Base-by-base conservation (phyloP, 2,329 filamentous ascomycete genomes). In the Gliomastix tumulicola region DNA sequence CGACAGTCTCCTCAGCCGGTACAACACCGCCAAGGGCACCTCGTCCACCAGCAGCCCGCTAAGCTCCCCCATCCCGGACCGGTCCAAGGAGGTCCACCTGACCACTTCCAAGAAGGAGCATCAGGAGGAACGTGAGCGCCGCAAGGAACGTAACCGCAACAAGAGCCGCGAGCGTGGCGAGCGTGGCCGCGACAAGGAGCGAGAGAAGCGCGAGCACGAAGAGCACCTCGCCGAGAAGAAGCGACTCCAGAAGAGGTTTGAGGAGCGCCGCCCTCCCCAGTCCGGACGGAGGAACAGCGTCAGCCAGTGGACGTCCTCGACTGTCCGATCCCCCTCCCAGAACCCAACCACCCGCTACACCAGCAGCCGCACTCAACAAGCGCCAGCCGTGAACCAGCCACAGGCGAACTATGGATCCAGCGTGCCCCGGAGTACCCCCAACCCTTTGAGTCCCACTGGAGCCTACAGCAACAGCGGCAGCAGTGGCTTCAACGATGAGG, bases 211-310 rank as follows among this genome's bases (percentile, higher is more conserved):
- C 23, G 47, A 49, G n/a, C 16, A 51, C 37, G 45, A 48, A 37
- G 54, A 55, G 32, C 45, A 49, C 39, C 50, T 52, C 38, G 51
- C 48, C 21, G 54, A 57, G 35, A 59, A 58, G 44, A 56, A 59
- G 32, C 59, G 60, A 13, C 51, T 64, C 36, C 55, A 55, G 21
- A 50, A 50, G 37, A 57, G 60, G 20, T 63, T 64, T 41, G 45
- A 47, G 36, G 54, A 60, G 36, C 49, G 49, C 31, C 56, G 56
- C 16, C 39, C 49, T 33, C 44, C 44, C 17, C 6, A 22, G 6
- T 37, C 46, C 21, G 45, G 45, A 42, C 55, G 51, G 32, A 53
- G 53, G 30, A 43, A 50, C 39, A 60, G 56, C 53, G 60, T 54
- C 49, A 48, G 47, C 45, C 51, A 50, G 43, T 49, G 54, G 43